phyloP scores from a whole-genome alignment of 768 basidiomycete genomes.

The Tylopilus sp. region DNA sequence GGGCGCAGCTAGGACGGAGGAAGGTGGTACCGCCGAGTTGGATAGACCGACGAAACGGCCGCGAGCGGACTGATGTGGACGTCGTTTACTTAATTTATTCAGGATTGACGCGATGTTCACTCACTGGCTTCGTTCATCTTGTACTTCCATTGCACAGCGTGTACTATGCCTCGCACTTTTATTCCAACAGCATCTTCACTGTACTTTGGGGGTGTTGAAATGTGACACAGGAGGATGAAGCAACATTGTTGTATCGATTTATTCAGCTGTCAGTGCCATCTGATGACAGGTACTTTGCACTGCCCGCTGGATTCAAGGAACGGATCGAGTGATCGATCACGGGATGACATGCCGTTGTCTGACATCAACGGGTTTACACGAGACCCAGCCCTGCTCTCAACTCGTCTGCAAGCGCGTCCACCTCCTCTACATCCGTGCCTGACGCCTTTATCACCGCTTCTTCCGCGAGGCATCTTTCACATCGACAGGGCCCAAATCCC shows the following conservation, averaged over 20 bases:
- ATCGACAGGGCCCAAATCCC: constrained; percentile 73
- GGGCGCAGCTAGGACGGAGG: constrained; percentile 18
- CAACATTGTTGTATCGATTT: too few relatives aligned
- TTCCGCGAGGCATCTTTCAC: constrained; percentile 66
- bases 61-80: constrained; percentile 27
- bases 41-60: constrained; percentile 32
- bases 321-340: not conserved
- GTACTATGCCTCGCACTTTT: constrained; percentile 3
- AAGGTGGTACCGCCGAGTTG: constrained; percentile 11
- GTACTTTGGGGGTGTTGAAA: not conserved
- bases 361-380: not conserved
- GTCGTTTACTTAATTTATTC: constrained; percentile 19
- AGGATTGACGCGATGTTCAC: not conserved
- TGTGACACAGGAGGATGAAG: too few relatives aligned
- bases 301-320: too few relatives aligned
- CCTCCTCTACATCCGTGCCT: constrained; percentile 4
- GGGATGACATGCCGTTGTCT: not conserved
- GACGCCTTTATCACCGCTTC: constrained; percentile 28
- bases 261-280: too few relatives aligned
- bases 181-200: not conserved
- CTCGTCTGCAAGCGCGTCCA: constrained; percentile 53
- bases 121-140: constrained; percentile 12
- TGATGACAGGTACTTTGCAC: too few relatives aligned
- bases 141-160: constrained; percentile 7
- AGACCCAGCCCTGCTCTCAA: constrained; percentile 65